A percentile compares a stretch with the other conserved stretches of the same genome.
phyloP scores from a whole-genome alignment of 2,329 filamentous ascomycete genomes.

The Trichoderma sp. region DNA sequence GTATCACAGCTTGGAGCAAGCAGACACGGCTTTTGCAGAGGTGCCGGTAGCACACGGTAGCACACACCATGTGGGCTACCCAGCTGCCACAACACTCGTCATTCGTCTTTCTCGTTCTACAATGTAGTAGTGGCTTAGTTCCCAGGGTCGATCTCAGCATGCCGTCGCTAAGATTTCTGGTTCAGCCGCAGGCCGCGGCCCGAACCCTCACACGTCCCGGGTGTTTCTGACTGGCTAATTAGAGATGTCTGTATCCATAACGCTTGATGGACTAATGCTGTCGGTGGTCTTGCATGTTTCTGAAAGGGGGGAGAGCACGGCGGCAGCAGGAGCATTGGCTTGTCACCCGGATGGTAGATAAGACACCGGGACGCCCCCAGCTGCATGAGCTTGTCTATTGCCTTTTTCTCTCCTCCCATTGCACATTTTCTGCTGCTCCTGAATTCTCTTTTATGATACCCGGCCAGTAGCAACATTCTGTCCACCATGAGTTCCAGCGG shows the following conservation, averaged over 20 bases:
- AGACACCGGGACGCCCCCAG: constrained; percentile 8
- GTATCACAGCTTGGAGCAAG: constrained; percentile 3
- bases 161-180: constrained; percentile 1
- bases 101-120: constrained; percentile 12
- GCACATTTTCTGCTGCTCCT: background rate
- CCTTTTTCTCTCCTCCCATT: background rate
- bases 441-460: constrained; percentile 1
- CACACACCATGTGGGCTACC: constrained; percentile 2
- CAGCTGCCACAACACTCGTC: background rate
- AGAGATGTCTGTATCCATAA: background rate
- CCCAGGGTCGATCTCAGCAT: constrained; percentile 17
- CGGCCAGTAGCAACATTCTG: constrained; percentile 10
- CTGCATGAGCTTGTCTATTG: background rate
- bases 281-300: background rate
- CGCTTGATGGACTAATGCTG: background rate
- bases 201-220: constrained; percentile 10
- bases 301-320: background rate
- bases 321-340: background rate
- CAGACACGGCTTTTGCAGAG: background rate
- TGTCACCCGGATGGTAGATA: background rate
- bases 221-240: constrained; percentile 5
- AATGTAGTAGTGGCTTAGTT: background rate
- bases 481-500: constrained; percentile 26
- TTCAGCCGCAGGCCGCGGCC: constrained; percentile 12
- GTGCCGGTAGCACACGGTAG: background rate